phyloP scores from a whole-genome alignment of 2,329 filamentous ascomycete genomes.

The Tolypocladium amazonense region DNA sequence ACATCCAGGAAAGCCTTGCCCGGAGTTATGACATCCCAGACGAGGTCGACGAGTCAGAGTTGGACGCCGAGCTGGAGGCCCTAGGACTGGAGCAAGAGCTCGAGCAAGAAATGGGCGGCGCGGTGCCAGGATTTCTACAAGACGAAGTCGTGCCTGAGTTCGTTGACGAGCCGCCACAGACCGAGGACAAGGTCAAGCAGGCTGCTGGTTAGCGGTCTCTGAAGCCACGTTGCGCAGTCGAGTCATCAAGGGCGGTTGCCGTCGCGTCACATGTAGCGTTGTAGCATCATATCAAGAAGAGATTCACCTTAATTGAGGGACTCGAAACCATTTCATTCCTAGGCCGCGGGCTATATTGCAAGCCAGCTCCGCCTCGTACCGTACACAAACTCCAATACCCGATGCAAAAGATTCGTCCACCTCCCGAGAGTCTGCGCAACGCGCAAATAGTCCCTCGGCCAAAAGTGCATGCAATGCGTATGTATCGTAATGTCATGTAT shows the following conservation, averaged over 20 bases:
- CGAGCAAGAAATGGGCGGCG: conserved; percentile 54
- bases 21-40: conserved; percentile 91
- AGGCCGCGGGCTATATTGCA: background rate
- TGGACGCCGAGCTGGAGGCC: conserved; percentile 93
- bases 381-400: background rate
- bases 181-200: conserved; percentile 69
- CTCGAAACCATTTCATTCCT: background rate
- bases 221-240: background rate
- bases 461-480: background rate
- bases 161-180: conserved; percentile 79
- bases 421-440: background rate
- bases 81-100: conserved; percentile 89
- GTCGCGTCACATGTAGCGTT: background rate
- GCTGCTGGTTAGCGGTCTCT: conserved; percentile 41
- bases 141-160: conserved; percentile 83
- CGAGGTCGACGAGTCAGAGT: conserved; percentile 90
- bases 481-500: background rate
- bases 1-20: conserved; percentile 91
- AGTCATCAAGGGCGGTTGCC: background rate
- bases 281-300: background rate
- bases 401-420: background rate
- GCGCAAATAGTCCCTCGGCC: background rate
- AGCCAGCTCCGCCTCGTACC: background rate
- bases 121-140: conserved; percentile 76
- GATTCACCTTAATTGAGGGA: background rate